Evolutionary conservation across 345 rosid species (phyloP).

Genomic region (Punica granatum): DNA sequence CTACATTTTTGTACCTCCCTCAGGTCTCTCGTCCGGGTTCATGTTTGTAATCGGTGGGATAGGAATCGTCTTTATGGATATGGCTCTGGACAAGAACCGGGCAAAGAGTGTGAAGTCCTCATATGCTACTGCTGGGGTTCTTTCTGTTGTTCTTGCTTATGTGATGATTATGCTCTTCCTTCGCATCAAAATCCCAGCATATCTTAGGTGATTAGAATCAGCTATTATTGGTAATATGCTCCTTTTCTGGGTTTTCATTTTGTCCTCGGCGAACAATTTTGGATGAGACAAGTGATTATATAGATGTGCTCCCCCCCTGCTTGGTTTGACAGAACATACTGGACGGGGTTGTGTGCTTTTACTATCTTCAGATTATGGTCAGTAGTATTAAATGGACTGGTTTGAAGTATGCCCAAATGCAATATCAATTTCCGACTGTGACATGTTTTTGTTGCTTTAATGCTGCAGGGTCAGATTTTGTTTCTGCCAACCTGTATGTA

Average conservation of each 20-base stretch:
- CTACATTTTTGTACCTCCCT: background rate
- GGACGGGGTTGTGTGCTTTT: background rate
- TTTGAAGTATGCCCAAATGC: background rate
- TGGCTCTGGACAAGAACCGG: conserved; percentile 82
- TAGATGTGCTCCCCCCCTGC: background rate
- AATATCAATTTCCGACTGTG: background rate
- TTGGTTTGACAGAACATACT: background rate
- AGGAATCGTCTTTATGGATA: conserved; percentile 79
- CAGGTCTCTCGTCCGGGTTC: conserved; percentile 90
- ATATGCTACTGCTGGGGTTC: conserved; percentile 69
- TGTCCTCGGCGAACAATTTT: background rate
- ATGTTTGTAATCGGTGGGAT: conserved; percentile 89
- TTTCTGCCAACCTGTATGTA: too few relatives aligned
- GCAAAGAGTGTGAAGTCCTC: conserved; percentile 73
- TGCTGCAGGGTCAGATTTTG: background rate
- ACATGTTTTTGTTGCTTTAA: background rate
- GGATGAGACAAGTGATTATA: background rate
- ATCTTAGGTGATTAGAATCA: conserved; percentile 41
- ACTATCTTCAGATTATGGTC: background rate
- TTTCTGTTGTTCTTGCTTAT: conserved; percentile 63
- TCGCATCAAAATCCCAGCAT: conserved; percentile 97
- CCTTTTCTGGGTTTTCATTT: background rate
- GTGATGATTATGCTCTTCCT: conserved; percentile 92
- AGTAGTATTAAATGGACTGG: background rate
- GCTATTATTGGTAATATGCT: background rate